A percentile compares a stretch with the other conserved stretches of the same genome.
These are phyloP conservation scores for Ustilaginoidea virens DNA, from an alignment of 2,329 filamentous ascomycete genomes.

Conservation along the genomic window DNA sequence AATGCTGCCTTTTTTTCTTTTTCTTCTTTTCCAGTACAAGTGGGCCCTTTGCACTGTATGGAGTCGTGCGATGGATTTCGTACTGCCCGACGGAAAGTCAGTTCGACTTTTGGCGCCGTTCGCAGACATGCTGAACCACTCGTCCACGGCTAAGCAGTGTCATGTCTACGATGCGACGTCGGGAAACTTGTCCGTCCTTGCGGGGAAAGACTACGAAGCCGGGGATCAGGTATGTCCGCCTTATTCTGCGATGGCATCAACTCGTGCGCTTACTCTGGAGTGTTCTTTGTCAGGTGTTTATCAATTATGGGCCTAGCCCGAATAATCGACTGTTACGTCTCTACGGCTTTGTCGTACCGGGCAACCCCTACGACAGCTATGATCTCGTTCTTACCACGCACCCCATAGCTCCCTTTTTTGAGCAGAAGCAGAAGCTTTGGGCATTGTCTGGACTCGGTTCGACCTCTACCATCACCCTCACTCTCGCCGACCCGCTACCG, in stretches of 20 bases:
- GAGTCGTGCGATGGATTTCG: conserved; percentile 20
- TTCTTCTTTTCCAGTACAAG: conserved; percentile 15
- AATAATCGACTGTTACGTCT: conserved; percentile 21
- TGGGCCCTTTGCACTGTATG: conserved; percentile 16
- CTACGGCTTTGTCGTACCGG: conserved; percentile 20
- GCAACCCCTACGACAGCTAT: conserved; percentile 20
- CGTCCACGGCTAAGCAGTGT: conserved; percentile 16
- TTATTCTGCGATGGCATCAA: neutral
- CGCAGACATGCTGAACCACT: conserved; percentile 22
- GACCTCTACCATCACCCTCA: conserved; percentile 17
- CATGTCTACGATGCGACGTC: conserved; percentile 18
- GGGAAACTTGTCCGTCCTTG: conserved; percentile 15
- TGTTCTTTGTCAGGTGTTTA: conserved; percentile 14
- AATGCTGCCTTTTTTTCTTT: conserved; percentile 2
- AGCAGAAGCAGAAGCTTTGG: conserved; percentile 20
- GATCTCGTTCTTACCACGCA: conserved; percentile 19
- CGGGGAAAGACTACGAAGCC: conserved; percentile 12
- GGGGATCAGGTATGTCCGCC: conserved; percentile 17
- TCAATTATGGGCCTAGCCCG: conserved; percentile 17
- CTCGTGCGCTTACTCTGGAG: neutral
- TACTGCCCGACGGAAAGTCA: conserved; percentile 6
- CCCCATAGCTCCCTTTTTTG: conserved; percentile 16
- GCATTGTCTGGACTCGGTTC: conserved; percentile 15
- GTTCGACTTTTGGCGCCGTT: conserved; percentile 15
- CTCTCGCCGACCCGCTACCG: conserved; percentile 16